Percentiles rank a stretch among this genome's conserved stretches.
These are phyloP conservation scores for Pythium chondricola DNA, from an alignment of 352 stramenopile genomes.

Conservation along the genomic window DNA sequence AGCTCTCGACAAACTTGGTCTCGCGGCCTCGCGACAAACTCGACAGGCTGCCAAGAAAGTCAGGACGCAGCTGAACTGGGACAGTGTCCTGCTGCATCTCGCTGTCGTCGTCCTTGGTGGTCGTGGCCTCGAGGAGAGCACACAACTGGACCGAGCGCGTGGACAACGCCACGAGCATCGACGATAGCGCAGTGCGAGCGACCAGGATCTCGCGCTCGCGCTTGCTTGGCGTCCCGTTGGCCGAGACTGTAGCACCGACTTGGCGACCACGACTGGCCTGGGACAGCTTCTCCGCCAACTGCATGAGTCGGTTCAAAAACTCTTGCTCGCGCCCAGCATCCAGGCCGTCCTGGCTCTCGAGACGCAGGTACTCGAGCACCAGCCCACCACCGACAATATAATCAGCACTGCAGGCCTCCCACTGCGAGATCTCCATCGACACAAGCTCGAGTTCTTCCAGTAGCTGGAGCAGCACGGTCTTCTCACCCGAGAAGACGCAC, in stretches of 20 bases:
- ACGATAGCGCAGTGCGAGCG: conserved; percentile 17
- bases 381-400: conserved; percentile 52
- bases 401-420: conserved; percentile 41
- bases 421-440: conserved; percentile 48
- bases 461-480: conserved; percentile 42
- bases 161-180: conserved; percentile 19
- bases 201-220: conserved; percentile 19
- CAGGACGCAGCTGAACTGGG: conserved; percentile 10
- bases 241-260: too few species aligned
- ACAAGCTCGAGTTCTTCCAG: conserved; percentile 54
- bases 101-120: conserved; percentile 5
- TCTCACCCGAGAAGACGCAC: conserved; percentile 64
- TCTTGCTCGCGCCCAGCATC: conserved; percentile 45
- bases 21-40: conserved; percentile 14
- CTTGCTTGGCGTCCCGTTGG: conserved; percentile 2
- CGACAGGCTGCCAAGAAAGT: conserved; percentile 14
- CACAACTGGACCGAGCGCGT: conserved; percentile 16
- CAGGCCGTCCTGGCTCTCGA: conserved; percentile 56
- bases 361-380: conserved; percentile 61
- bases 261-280: not conserved
- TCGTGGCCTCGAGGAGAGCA: conserved; percentile 5
- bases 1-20: conserved; percentile 25
- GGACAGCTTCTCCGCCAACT: conserved; percentile 48
- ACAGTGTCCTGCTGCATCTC: not conserved
- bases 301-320: conserved; percentile 53